Conservation (phyloP, 1,284 basidiomycete genomes). For the Leccinum colubrinum region DNA sequence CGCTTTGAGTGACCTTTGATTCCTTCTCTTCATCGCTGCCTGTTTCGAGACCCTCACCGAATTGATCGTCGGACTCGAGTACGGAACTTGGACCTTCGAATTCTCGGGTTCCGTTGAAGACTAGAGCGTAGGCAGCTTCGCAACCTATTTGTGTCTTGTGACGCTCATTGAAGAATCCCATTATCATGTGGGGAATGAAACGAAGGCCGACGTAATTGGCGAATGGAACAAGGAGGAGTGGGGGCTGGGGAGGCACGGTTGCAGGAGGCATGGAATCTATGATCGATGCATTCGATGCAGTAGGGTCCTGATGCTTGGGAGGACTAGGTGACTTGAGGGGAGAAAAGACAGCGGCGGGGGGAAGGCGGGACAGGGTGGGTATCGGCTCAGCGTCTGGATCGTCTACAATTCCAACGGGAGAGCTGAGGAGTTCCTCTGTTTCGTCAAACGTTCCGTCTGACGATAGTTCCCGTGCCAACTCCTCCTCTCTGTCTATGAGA, state of each 20-base stretch:
- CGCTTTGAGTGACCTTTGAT: background rate
- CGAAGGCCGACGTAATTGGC: conserved; percentile 83
- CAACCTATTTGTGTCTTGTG: conserved; percentile 76
- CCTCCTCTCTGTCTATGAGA: conserved; percentile 74
- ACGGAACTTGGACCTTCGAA: conserved; percentile 45
- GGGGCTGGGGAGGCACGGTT: conserved; percentile 74
- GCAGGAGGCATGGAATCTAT: conserved; percentile 47
- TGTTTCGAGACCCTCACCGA: conserved; percentile 1
- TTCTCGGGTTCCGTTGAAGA: conserved; percentile 65
- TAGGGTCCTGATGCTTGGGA: conserved; percentile 23
- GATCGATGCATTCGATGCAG: conserved; percentile 4
- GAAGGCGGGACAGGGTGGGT: conserved; percentile 40
- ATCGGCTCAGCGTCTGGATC: conserved; percentile 36
- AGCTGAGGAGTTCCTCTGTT: conserved; percentile 34
- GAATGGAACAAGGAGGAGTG: conserved; percentile 88
- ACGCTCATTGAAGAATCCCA: conserved; percentile 92
- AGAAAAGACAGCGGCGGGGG: conserved; percentile 41
- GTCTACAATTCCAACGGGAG: conserved; percentile 28
- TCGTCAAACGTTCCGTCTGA: conserved; percentile 82
- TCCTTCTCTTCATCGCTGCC: conserved; percentile 1
- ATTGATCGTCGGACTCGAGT: conserved; percentile 15
- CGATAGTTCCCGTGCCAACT: conserved; percentile 66
- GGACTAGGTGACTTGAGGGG: conserved; percentile 35
- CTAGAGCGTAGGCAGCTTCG: conserved; percentile 77
- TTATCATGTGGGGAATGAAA: conserved; percentile 88